Base-by-base conservation (phyloP, 352 stramenopile genomes). In the Phytophthora pinifolia region DNA sequence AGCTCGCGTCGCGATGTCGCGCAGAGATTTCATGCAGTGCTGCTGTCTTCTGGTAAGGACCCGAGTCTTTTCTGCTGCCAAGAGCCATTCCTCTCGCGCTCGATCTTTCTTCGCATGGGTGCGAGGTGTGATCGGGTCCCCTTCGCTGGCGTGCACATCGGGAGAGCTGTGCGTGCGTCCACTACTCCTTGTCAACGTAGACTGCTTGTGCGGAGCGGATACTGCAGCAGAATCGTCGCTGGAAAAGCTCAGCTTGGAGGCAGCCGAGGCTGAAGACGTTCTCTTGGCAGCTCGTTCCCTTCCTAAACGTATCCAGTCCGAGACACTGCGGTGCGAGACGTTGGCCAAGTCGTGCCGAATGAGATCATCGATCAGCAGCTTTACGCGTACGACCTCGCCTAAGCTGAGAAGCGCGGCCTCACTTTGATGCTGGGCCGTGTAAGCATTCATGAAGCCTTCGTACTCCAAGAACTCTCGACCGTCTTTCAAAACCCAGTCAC, bases 31-130 rank as follows among this genome's bases (percentile, higher is more conserved):
- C 20, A 76, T 58, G 39, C 71, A 82, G 37, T 78, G 70, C 12
- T 80, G 47, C 43, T 85, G 74, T 34, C 74, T 68, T n/a, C 74
- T 70, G 4, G 69, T 66, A 6, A 82, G 54, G 22, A 85, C 60
- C 9, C 69, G 69, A 44, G 65, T 63, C 13, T 74, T 74, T 62
- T 85, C 74, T 14, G 69, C 63, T 3, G 59, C 67, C 6, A 85
- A 48, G 20, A 85, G 59, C 45, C 67, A 65, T 22, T 74, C 69
- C 18, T 78, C 59, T 8, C 65, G 46, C 9, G 60, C 46, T 27
- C 48, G 56, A 37, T 65, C 59, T 15, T 65, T 60, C 46, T 46
- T 66, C 43, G 44, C 60, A 25, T 51, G 46, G 20, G 45, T 58
- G 14, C 59, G 59, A 36, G 59, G 64, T 9, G 43, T 68, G 14